Base-by-base conservation (phyloP, 352 stramenopile genomes). In the Pythium biforme region DNA sequence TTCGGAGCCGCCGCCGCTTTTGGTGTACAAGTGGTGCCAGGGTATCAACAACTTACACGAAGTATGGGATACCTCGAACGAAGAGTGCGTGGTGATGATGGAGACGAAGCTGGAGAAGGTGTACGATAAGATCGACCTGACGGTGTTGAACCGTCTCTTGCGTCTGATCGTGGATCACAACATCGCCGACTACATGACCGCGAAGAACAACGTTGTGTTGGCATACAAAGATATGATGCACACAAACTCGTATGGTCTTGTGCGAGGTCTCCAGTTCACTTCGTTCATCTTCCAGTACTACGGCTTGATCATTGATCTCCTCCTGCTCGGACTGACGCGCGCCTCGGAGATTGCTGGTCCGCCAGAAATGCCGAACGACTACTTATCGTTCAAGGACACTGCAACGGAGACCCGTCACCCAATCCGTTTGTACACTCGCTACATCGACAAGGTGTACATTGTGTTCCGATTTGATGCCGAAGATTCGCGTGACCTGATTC, bases 171-270 rank as follows among this genome's bases (percentile, higher is more conserved):
- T 99, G 45, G 98, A 99, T 79, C 97, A 99, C 79, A 99, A 99
- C 73, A 99, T 99, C 66, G 97, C 97, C 12, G 97, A 99, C 70
- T 99, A 99, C 81, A 99, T 99, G 92, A 99, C 97, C 14, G 97
- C 97, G 4, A 99, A 99, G 85, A 99, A 99, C 82, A 99, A 99
- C 75, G 92, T 99, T 48, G 90, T 97, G 55, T 78, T 99, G 20
- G 91, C 89, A 46, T 99, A 97, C 90, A 99, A 99, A 79, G 98
- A 99, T 66, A 99, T 99, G 98, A 99, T 99, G 92, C 98, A 99
- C 83, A 99, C 97, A 20, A 99, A 99, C 82, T 98, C 90, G 33
- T 99, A 99, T 76, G 98, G 98, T 37, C 85, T 99, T 48, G 98
- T 99, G 65, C 91, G 97, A 22, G 98, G 98, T 25, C 75, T 99